phyloP scores from a whole-genome alignment of 805 yeast species.

The Pichia cabralensis region DNA sequence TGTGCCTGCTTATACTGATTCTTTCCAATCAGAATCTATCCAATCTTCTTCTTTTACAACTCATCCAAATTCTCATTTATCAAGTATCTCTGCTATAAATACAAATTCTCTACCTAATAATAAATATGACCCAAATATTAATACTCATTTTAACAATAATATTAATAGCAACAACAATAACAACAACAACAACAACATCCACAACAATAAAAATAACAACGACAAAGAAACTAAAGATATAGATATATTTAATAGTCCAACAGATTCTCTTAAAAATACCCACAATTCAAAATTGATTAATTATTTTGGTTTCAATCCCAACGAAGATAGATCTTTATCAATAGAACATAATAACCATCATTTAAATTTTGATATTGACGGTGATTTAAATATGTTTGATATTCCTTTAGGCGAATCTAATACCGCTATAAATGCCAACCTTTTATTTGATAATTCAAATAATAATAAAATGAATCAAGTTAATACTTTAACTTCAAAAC shows the following conservation, averaged over 20 bases:
- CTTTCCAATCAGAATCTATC: conserved; percentile 4
- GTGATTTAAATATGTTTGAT: conserved; percentile 23
- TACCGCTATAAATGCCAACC: too few relatives aligned
- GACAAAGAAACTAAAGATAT: not conserved
- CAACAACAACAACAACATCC: conserved; percentile 3
- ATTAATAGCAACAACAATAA: too few relatives aligned
- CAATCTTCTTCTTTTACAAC: conserved; percentile 5
- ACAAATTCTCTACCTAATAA: not conserved
- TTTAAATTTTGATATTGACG: conserved; percentile 20
- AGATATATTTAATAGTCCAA: conserved; percentile 15
- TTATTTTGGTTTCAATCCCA: conserved; percentile 9
- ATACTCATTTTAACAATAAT: too few relatives aligned
- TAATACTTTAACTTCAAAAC: too few relatives aligned
- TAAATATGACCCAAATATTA: not conserved
- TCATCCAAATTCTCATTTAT: conserved; percentile 2
- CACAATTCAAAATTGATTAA: not conserved
- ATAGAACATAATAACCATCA: conserved; percentile 10
- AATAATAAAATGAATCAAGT: too few relatives aligned
- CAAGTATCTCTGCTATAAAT: too few relatives aligned
- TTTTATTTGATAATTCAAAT: too few relatives aligned
- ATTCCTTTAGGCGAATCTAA: not conserved
- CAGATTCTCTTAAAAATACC: conserved; percentile 17
- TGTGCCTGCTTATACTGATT: conserved; percentile 1
- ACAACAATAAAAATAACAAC: too few relatives aligned
- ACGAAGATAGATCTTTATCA: conserved; percentile 6